Evolutionary conservation across 148 eudicot species (phyloP).

Genomic region (Vaccinium myrtillus): DNA sequence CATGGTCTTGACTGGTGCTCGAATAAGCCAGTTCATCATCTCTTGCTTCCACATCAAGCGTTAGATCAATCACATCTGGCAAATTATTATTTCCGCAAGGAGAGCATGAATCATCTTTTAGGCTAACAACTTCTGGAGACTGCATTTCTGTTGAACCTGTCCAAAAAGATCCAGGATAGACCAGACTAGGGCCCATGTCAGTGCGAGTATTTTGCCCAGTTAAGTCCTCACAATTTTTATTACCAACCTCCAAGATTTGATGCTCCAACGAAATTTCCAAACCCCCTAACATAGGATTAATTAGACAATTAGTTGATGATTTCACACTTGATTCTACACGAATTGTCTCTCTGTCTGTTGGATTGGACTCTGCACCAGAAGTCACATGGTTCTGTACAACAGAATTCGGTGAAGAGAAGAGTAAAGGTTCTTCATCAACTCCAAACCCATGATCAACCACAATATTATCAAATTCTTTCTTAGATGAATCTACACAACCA

Average conservation of each 20-base stretch:
- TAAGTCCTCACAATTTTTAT: slow-evolving; percentile 16
- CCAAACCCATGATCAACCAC: slow-evolving; percentile 23
- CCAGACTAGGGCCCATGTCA: slow-evolving; percentile 16
- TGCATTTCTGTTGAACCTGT: slow-evolving; percentile 20
- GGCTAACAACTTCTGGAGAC: background rate
- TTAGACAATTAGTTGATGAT: slow-evolving; percentile 11
- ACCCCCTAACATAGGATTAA: slow-evolving; percentile 15
- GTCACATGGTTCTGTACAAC: slow-evolving; percentile 14
- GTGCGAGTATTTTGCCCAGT: slow-evolving; percentile 15
- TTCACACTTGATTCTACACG: slow-evolving; percentile 17
- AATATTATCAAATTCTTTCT: slow-evolving; percentile 14
- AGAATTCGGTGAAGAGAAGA: slow-evolving; percentile 23
- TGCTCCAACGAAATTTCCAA: slow-evolving; percentile 15
- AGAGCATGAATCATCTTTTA: slow-evolving; percentile 23
- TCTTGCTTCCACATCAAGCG: slow-evolving; percentile 18
- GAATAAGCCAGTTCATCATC: slow-evolving; percentile 19
- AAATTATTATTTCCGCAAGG: slow-evolving; percentile 19
- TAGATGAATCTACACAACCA: slow-evolving; percentile 19
- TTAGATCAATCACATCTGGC: slow-evolving; percentile 27
- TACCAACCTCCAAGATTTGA: slow-evolving; percentile 18
- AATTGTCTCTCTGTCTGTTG: slow-evolving; percentile 21
- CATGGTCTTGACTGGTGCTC: slow-evolving; percentile 19
- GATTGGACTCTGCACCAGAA: slow-evolving; percentile 22
- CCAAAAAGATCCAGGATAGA: slow-evolving; percentile 16
- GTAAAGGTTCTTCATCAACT: slow-evolving; percentile 18